These are phyloP conservation scores for Coemansia sp. DNA, from an alignment of 192 early-diverging fungal genomes.

Conservation along the genomic window DNA sequence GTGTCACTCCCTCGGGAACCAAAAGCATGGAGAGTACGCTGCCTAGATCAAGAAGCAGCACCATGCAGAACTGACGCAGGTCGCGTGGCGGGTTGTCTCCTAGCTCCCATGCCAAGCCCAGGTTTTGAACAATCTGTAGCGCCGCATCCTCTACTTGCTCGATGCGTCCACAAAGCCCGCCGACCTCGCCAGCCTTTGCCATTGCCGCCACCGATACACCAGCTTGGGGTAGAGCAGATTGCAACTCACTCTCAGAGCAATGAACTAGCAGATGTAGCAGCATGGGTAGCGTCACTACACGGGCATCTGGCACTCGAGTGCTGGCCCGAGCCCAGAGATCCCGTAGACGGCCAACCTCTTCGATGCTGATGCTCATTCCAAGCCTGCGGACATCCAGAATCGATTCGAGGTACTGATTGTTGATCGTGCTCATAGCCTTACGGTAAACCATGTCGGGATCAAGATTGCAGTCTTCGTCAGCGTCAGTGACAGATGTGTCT, in stretches of 20 bases:
- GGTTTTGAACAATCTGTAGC: constrained; percentile 51
- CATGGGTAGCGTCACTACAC: constrained; percentile 49
- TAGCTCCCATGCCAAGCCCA: constrained; percentile 54
- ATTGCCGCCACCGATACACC: constrained; percentile 43
- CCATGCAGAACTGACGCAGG: constrained; percentile 54
- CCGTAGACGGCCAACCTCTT: constrained; percentile 38
- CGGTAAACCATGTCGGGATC: constrained; percentile 53
- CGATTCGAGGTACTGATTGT: constrained; percentile 49
- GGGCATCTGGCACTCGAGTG: constrained; percentile 30
- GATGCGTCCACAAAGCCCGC: constrained; percentile 36
- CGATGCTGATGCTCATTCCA: constrained; percentile 48
- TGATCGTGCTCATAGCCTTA: constrained; percentile 45
- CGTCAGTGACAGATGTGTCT: constrained; percentile 31
- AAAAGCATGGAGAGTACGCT: constrained; percentile 47
- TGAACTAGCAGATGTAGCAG: constrained; percentile 50
- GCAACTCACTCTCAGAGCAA: constrained; percentile 50
- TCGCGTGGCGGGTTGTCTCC: constrained; percentile 53
- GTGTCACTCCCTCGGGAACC: constrained; percentile 12
- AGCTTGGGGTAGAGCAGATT: constrained; percentile 39
- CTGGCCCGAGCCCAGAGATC: constrained; percentile 41
- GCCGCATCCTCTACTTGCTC: constrained; percentile 54
- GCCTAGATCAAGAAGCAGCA: constrained; percentile 46
- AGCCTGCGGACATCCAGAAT: constrained; percentile 47
- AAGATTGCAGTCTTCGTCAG: constrained; percentile 50
- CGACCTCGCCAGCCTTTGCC: constrained; percentile 37